A percentile compares a stretch with the other conserved stretches of the same genome.
Evolutionary conservation across 768 basidiomycete species (phyloP).

Genomic region (Lactarius quietus): DNA sequence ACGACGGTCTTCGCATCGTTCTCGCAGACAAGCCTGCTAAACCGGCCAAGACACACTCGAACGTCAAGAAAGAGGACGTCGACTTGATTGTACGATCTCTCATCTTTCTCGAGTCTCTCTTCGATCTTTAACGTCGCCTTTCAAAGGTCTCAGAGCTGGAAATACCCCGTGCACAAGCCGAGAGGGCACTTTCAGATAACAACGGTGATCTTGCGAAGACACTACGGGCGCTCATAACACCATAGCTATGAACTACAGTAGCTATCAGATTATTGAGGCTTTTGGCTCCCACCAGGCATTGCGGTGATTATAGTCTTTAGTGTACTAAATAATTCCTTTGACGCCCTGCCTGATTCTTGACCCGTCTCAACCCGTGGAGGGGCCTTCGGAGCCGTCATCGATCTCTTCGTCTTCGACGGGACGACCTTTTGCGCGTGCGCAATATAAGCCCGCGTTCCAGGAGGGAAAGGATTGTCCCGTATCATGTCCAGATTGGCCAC

Average conservation of each 20-base stretch:
- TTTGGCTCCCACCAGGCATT: background rate
- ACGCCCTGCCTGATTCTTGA: background rate
- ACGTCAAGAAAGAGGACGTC: constrained; percentile 56
- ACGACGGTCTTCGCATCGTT: constrained; percentile 57
- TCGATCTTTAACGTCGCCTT: background rate
- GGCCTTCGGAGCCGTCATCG: background rate
- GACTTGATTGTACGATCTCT: constrained; percentile 53
- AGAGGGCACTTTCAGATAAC: constrained; percentile 52
- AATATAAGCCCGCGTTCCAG: constrained; percentile 51
- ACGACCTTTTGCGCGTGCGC: constrained; percentile 10
- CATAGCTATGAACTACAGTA: constrained; percentile 11
- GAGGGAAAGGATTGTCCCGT: constrained; percentile 43
- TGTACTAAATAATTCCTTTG: constrained; percentile 13
- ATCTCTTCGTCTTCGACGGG: constrained; percentile 4
- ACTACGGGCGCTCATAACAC: constrained; percentile 33
- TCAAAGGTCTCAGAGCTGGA: constrained; percentile 63
- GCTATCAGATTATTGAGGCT: background rate
- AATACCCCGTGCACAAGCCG: constrained; percentile 53
- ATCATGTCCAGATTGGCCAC: constrained; percentile 33
- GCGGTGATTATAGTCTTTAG: constrained; percentile 1
- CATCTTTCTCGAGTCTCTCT: background rate
- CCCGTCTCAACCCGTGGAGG: background rate
- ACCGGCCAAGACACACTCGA: constrained; percentile 36
- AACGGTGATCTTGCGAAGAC: constrained; percentile 52
- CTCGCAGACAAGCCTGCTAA: constrained; percentile 56